Evolutionary conservation across 2,329 filamentous ascomycete species (phyloP).

Genomic region (Apiospora saccharicola): DNA sequence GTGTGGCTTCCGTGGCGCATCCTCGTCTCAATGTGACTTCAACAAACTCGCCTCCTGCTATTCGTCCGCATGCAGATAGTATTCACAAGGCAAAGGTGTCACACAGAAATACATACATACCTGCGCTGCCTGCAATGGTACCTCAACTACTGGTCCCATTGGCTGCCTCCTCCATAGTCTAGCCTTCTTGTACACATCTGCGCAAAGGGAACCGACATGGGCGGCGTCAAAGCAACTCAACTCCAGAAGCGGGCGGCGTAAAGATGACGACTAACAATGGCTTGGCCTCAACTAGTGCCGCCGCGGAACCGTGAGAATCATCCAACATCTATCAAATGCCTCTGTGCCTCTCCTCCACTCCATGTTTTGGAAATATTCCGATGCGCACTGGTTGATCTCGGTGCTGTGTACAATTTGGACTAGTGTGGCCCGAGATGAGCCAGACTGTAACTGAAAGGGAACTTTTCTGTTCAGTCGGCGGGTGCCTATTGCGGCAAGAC

Average conservation of each 20-base stretch:
- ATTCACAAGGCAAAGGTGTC: background rate
- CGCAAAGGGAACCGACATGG: background rate
- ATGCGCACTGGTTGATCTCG: slow-evolving; percentile 18
- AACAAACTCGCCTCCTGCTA: background rate
- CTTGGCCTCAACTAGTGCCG: slow-evolving; percentile 16
- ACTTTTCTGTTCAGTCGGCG: background rate
- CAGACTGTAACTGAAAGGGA: slow-evolving; percentile 2
- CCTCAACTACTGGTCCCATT: background rate
- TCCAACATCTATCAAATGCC: slow-evolving; percentile 5
- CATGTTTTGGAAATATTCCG: slow-evolving; percentile 15
- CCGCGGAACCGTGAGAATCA: slow-evolving; percentile 8
- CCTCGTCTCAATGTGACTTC: slow-evolving; percentile 19
- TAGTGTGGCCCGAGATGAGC: slow-evolving; percentile 14
- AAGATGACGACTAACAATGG: slow-evolving; percentile 1
- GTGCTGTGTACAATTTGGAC: slow-evolving; percentile 8
- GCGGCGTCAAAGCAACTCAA: slow-evolving; percentile 19
- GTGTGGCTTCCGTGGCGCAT: slow-evolving; percentile 19
- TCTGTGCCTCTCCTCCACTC: background rate
- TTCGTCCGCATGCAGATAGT: background rate
- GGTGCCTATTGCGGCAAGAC: slow-evolving; percentile 5
- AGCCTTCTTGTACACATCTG: background rate
- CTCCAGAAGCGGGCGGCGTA: slow-evolving; percentile 8
- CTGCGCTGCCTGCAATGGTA: slow-evolving; percentile 3
- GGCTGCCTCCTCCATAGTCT: background rate
- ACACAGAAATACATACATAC: slow-evolving; percentile 4